These are phyloP conservation scores for Pestalotiopsis sp. DNA, from an alignment of 2,329 filamentous ascomycete species.

Conservation along the genomic window DNA sequence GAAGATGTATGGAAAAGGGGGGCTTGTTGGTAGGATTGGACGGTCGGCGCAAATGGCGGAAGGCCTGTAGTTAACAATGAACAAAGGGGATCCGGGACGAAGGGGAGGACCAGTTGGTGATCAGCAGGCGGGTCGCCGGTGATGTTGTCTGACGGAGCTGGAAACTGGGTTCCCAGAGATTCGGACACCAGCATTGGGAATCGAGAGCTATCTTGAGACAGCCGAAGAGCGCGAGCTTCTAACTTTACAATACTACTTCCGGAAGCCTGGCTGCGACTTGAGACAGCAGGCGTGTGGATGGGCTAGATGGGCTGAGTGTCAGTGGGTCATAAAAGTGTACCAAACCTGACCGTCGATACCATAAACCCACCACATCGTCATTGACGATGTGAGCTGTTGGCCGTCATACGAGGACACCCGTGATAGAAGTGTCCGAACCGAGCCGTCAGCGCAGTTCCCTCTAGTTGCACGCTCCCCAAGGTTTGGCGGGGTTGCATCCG, in stretches of 20 bases:
- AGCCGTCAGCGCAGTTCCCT: not conserved
- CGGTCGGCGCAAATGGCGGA: not conserved
- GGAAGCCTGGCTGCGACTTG: not conserved
- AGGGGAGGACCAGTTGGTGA: constrained; percentile 6
- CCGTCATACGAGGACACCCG: not conserved
- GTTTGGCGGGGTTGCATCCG: constrained; percentile 1
- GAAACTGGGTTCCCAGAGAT: not conserved
- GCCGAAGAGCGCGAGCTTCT: not conserved
- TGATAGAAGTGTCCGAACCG: constrained; percentile 1
- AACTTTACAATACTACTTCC: not conserved
- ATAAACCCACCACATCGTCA: not conserved
- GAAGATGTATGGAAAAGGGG: constrained; percentile 15
- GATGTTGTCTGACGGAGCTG: constrained; percentile 7
- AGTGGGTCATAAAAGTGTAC: not conserved
- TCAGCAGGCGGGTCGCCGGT: constrained; percentile 1
- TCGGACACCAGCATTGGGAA: constrained; percentile 2
- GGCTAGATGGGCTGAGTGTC: not conserved
- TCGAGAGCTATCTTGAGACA: not conserved
- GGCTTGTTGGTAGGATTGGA: not conserved
- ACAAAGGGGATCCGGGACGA: constrained; percentile 7
- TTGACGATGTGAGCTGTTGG: not conserved
- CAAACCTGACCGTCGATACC: not conserved
- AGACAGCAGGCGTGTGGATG: not conserved
- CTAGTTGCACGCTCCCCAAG: not conserved
- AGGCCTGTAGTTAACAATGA: not conserved